phyloP scores from a whole-genome alignment of 345 rosid species.

The Lumnitzera racemosa region DNA sequence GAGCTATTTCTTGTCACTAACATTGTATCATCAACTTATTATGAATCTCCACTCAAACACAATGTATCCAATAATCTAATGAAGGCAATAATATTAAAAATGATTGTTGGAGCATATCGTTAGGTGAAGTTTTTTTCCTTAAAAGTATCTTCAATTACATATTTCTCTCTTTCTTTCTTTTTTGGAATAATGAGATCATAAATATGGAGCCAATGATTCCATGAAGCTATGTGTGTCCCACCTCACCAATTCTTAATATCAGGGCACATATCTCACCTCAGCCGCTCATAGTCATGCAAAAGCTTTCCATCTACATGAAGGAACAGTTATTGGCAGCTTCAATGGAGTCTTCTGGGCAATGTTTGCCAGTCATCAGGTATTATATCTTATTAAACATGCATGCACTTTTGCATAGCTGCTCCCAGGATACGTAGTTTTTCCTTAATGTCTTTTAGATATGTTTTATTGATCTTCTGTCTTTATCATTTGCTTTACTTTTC shows the following conservation, averaged over 20 bases:
- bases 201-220: no score
- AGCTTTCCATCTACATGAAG: slow-evolving; percentile 54
- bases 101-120: no score
- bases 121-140: no score
- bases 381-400: slow-evolving; percentile 1
- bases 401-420: neutral
- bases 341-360: slow-evolving; percentile 94
- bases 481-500: slow-evolving; percentile 4
- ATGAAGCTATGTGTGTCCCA: neutral
- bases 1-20: no score
- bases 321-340: slow-evolving; percentile 63
- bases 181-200: no score
- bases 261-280: slow-evolving; percentile 94
- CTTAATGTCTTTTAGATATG: slow-evolving; percentile 2
- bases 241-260: slow-evolving; percentile 7
- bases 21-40: no score
- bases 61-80: no score
- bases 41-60: no score
- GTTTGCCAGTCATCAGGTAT: slow-evolving; percentile 86
- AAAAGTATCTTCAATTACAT: no score
- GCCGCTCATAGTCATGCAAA: slow-evolving; percentile 72
- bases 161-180: no score
- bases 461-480: neutral
- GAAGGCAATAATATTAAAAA: no score
- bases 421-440: neutral